Evolutionary conservation across 2,329 filamentous ascomycete genomes (phyloP).

Genomic region (Drechmeria coniospora): DNA sequence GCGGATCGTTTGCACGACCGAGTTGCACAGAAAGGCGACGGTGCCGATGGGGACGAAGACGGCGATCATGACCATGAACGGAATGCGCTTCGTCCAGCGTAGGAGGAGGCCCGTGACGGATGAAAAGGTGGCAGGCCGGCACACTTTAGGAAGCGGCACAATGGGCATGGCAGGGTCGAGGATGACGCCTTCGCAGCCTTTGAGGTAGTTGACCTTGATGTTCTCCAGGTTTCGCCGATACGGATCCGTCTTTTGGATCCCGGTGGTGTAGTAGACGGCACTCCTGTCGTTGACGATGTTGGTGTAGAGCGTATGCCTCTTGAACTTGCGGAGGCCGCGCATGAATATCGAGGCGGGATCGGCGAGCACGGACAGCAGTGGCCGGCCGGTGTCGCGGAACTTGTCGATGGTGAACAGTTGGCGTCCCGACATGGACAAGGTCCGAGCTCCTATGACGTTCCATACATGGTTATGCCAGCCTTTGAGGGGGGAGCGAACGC

Average conservation of each 20-base stretch:
- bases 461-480: slow-evolving; percentile 53
- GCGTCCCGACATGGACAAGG: slow-evolving; percentile 66
- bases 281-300: slow-evolving; percentile 80
- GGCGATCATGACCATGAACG: slow-evolving; percentile 47
- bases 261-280: slow-evolving; percentile 70
- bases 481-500: slow-evolving; percentile 54
- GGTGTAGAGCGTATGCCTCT: slow-evolving; percentile 61
- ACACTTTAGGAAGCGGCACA: slow-evolving; percentile 24
- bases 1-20: slow-evolving; percentile 58
- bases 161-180: slow-evolving; percentile 53
- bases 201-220: slow-evolving; percentile 56
- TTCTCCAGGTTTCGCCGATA: slow-evolving; percentile 48
- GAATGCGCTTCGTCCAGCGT: slow-evolving; percentile 34
- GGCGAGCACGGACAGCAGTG: slow-evolving; percentile 66
- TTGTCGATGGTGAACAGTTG: slow-evolving; percentile 80
- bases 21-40: slow-evolving; percentile 58
- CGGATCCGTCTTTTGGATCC: slow-evolving; percentile 62
- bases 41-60: slow-evolving; percentile 63
- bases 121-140: slow-evolving; percentile 12
- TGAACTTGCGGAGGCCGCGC: slow-evolving; percentile 59
- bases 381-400: slow-evolving; percentile 70
- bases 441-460: slow-evolving; percentile 74
- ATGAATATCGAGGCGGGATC: slow-evolving; percentile 80
- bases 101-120: slow-evolving; percentile 16
- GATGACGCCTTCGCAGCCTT: slow-evolving; percentile 60